Base-by-base conservation (phyloP, 345 rosid species). In the Firmiana major region DNA sequence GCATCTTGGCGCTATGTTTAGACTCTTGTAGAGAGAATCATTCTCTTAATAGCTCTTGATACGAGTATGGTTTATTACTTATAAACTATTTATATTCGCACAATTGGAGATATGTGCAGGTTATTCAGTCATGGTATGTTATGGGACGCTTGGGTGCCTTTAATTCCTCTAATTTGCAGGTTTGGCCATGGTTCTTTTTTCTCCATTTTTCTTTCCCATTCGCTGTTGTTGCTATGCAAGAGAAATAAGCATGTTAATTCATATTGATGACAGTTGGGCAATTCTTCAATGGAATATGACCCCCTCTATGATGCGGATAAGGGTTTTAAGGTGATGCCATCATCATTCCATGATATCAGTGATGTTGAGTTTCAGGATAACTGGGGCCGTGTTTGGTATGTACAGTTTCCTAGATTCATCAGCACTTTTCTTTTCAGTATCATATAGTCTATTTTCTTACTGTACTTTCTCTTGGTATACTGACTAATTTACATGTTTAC, bases 331-430 rank as follows among this genome's bases (percentile, higher is more conserved):
- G 97, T 85, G 82, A 85, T 93, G 93, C 93, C 96, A 72, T 93
- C 99, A 64, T 91, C 98, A 7, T 93, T 93, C 83, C 99, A 95
- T 81, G 98, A 95, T 80, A 90, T 95, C 59, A 81, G 97, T 49
- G 96, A 93, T n/a, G 88, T 95, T 12, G 99, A 95, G 85, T 95
- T 95, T 80, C 99, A 91, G 78, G 99, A 95, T 83, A 91, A 86
- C 17, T 95, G 98, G 96, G 98, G 97, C 73, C 94, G 98, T 73
- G 84, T 94, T 66, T 91, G 99, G 99, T 95, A 86, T 45, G 99
- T 95, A 87, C 40, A 49, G 46, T 58, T 31, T 80, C 63, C 11
- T 60, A 26, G n/a, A 51, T 17, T 31, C 45, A 31, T 15, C 69
- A 40, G 70, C 40, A 40, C 28, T 51, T 69, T 45, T 51, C 16